Conservation (phyloP, 495 filamentous ascomycete genomes). For the Podospora didyma region DNA sequence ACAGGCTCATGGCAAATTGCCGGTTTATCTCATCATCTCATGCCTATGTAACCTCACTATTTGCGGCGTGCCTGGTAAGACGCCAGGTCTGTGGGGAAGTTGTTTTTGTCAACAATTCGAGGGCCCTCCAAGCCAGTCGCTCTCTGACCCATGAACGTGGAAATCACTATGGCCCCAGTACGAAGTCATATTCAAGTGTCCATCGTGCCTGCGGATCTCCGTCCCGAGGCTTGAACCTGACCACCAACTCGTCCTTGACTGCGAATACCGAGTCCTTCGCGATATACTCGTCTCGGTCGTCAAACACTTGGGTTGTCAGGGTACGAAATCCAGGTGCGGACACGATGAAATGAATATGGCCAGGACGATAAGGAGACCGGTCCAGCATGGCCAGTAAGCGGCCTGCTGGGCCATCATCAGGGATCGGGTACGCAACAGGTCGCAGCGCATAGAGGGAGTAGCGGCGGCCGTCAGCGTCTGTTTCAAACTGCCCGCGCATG, state of each 20-base stretch:
- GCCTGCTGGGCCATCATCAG: slow-evolving; percentile 58
- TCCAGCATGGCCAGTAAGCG: slow-evolving; percentile 55
- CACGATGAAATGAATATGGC: slow-evolving; percentile 70
- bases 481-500: slow-evolving; percentile 66
- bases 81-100: too few species aligned
- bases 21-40: too few species aligned
- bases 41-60: too few species aligned
- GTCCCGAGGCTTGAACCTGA: slow-evolving; percentile 58
- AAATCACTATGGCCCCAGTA: slow-evolving; percentile 23
- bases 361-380: slow-evolving; percentile 67
- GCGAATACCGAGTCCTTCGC: slow-evolving; percentile 70
- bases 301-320: slow-evolving; percentile 72
- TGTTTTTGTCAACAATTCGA: too few species aligned
- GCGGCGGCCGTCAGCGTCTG: slow-evolving; percentile 57
- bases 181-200: slow-evolving; percentile 56
- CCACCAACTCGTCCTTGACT: slow-evolving; percentile 69
- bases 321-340: slow-evolving; percentile 38
- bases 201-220: slow-evolving; percentile 58
- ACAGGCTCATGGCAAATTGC: too few species aligned
- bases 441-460: slow-evolving; percentile 66
- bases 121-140: not conserved
- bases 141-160: not conserved
- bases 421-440: slow-evolving; percentile 70
- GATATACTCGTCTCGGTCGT: slow-evolving; percentile 58
- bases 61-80: too few species aligned